phyloP scores from a whole-genome alignment of 169 alveolate species.

The Plasmodium falciparum region DNA sequence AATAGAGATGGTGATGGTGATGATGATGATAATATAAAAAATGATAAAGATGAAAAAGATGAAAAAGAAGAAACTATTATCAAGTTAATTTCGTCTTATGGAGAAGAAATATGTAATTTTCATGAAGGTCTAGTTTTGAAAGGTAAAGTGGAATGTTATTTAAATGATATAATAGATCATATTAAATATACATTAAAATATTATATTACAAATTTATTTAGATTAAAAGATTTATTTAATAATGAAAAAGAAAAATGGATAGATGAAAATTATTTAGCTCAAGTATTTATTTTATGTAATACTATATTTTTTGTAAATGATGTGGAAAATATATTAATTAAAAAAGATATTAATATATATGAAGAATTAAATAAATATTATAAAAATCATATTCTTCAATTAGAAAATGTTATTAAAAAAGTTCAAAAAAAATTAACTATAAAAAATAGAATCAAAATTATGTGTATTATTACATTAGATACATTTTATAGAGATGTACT shows the following conservation, averaged over 20 bases:
- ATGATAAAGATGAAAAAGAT: slow-evolving; percentile 3
- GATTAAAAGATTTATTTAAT: slow-evolving; percentile 25
- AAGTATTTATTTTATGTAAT: slow-evolving; percentile 68
- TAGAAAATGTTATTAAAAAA: slow-evolving; percentile 91
- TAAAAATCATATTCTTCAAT: slow-evolving; percentile 84
- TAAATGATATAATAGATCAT: slow-evolving; percentile 60
- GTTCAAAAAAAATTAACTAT: slow-evolving; percentile 93
- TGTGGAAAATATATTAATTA: slow-evolving; percentile 76
- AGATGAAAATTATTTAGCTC: slow-evolving; percentile 61
- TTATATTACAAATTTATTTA: slow-evolving; percentile 41
- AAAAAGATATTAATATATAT: slow-evolving; percentile 75
- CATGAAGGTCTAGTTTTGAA: slow-evolving; percentile 27
- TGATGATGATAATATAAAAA: not conserved
- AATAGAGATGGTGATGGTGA: not conserved
- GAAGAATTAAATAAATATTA: slow-evolving; percentile 86
- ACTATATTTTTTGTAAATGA: slow-evolving; percentile 72
- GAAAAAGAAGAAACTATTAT: slow-evolving; percentile 33
- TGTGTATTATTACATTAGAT: slow-evolving; percentile 96
- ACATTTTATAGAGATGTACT: slow-evolving; percentile 96
- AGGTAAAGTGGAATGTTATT: slow-evolving; percentile 68
- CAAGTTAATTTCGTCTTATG: slow-evolving; percentile 57
- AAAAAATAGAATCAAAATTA: slow-evolving; percentile 91
- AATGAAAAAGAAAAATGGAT: slow-evolving; percentile 60
- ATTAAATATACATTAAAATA: slow-evolving; percentile 59
- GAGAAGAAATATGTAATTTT: slow-evolving; percentile 68